These are phyloP conservation scores for Thelonectria blattea DNA, from an alignment of 2,329 filamentous ascomycete species.

Conservation along the genomic window DNA sequence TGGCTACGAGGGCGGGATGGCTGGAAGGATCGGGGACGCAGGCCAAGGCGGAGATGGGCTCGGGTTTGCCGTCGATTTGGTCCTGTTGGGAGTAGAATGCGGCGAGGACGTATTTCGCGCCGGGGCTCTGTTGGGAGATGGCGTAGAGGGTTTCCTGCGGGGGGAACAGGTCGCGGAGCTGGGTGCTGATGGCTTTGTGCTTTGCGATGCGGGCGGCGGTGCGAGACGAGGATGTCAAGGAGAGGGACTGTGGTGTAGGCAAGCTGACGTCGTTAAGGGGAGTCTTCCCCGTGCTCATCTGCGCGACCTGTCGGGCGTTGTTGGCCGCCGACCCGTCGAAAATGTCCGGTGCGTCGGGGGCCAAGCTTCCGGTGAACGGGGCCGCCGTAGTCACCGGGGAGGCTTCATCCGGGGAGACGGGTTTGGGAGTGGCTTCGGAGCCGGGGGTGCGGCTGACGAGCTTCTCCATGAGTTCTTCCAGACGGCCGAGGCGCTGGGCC, in stretches of 20 bases:
- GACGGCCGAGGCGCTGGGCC: conserved; percentile 50
- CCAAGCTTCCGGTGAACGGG: conserved; percentile 29
- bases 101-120: conserved; percentile 36
- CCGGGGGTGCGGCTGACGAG: conserved; percentile 47
- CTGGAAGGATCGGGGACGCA: conserved; percentile 46
- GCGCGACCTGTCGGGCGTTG: conserved; percentile 30
- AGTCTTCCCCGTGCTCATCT: conserved; percentile 12
- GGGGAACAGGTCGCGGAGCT: conserved; percentile 34
- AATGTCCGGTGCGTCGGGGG: conserved; percentile 34
- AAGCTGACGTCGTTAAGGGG: conserved; percentile 6
- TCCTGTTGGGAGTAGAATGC: conserved; percentile 38
- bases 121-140: conserved; percentile 33
- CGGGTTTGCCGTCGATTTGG: conserved; percentile 43
- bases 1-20: conserved; percentile 57
- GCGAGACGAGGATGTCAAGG: background rate
- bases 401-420: conserved; percentile 27
- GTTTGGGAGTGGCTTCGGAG: background rate
- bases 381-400: conserved; percentile 26
- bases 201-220: conserved; percentile 19
- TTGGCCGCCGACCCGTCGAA: conserved; percentile 28
- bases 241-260: conserved; percentile 5
- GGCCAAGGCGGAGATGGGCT: conserved; percentile 35
- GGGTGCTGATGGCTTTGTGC: conserved; percentile 22
- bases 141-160: conserved; percentile 30
- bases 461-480: conserved; percentile 55